Conservation (phyloP, 1,284 basidiomycete species). For the Laetiporus sulphureus region DNA sequence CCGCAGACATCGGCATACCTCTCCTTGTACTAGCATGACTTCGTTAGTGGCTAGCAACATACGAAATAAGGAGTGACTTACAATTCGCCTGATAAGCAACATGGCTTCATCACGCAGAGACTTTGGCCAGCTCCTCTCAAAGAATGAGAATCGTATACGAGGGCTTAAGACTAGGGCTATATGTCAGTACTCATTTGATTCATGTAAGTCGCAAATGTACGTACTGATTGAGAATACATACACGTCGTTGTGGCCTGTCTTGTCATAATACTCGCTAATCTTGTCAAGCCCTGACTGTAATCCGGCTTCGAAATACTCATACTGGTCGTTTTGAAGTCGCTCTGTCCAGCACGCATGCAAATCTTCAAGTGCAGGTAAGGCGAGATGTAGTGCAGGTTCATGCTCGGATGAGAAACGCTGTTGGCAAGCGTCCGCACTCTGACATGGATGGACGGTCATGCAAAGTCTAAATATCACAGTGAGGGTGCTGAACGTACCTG, state of each 20-base stretch:
- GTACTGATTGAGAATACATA: slow-evolving; percentile 11
- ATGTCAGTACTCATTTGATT: background rate
- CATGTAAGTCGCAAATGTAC: slow-evolving; percentile 9
- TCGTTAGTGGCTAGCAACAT: no score
- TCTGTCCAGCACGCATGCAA: no score
- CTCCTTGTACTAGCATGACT: no score
- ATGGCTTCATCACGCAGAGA: no score
- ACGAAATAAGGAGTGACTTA: no score
- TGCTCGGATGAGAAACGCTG: background rate
- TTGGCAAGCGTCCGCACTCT: background rate
- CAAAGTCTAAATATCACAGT: background rate
- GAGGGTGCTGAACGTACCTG: no score
- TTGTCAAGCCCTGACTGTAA: slow-evolving; percentile 11
- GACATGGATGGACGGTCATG: no score
- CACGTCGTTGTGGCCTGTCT: slow-evolving; percentile 8
- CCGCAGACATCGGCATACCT: no score
- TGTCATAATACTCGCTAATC: slow-evolving; percentile 14
- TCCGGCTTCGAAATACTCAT: slow-evolving; percentile 6
- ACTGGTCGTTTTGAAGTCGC: slow-evolving; percentile 13
- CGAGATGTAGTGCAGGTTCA: slow-evolving; percentile 23
- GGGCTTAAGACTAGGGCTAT: slow-evolving; percentile 12
- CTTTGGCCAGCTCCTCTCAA: no score
- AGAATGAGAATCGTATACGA: background rate
- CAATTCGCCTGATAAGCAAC: no score
- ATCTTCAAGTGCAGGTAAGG: slow-evolving; percentile 29